A percentile compares a stretch with the other conserved stretches of the same genome.
These are phyloP conservation scores for Boechera retrofracta DNA, from an alignment of 345 rosid species.

Conservation along the genomic window DNA sequence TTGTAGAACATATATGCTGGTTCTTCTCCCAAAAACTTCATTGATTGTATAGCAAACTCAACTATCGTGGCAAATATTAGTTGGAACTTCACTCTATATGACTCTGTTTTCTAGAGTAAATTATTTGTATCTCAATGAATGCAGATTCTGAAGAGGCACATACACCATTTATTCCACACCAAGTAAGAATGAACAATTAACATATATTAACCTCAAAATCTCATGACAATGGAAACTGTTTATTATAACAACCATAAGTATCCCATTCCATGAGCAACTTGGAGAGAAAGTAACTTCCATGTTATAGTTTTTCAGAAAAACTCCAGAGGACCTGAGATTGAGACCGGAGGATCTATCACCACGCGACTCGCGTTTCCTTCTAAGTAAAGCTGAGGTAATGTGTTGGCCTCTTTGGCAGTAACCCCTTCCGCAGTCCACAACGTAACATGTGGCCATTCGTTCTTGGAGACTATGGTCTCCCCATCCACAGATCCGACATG, in stretches of 20 bases:
- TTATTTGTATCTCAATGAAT: neutral
- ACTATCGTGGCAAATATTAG: neutral
- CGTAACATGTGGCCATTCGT: slow-evolving; percentile 91
- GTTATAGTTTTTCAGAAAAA: slow-evolving; percentile 53
- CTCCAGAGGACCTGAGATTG: slow-evolving; percentile 68
- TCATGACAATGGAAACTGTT: slow-evolving; percentile 29
- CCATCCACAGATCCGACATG: slow-evolving; percentile 69
- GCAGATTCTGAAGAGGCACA: neutral
- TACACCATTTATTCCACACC: neutral
- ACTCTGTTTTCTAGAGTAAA: neutral
- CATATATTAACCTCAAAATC: slow-evolving; percentile 34
- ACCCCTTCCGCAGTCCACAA: slow-evolving; percentile 84
- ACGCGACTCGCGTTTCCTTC: slow-evolving; percentile 77
- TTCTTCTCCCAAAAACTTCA: neutral
- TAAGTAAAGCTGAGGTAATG: slow-evolving; percentile 58
- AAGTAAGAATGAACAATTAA: neutral
- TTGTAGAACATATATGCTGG: too few relatives aligned
- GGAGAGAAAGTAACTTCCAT: slow-evolving; percentile 15
- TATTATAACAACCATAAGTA: slow-evolving; percentile 1
- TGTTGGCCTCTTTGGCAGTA: slow-evolving; percentile 75
- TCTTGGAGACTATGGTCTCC: slow-evolving; percentile 63
- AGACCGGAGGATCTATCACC: slow-evolving; percentile 69
- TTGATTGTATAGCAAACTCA: neutral
- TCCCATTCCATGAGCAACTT: slow-evolving; percentile 25
- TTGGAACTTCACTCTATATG: neutral